phyloP scores from a whole-genome alignment of 1,284 basidiomycete species.

The Rhodotorula sp. region DNA sequence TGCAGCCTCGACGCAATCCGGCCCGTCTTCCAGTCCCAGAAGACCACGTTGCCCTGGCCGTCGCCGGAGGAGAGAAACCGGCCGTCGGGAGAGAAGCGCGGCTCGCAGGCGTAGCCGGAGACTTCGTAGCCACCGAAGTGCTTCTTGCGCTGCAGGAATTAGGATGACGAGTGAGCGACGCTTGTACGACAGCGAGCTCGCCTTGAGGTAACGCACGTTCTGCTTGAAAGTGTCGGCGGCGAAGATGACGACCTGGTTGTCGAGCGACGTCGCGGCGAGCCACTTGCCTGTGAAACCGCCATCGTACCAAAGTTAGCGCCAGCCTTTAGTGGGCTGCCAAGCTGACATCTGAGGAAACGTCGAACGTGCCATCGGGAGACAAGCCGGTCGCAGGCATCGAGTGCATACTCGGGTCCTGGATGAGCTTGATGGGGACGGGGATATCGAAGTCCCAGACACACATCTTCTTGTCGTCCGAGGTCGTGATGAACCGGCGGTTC shows the following conservation, averaged over 20 bases:
- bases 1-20: conserved; percentile 79
- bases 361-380: conserved; percentile 80
- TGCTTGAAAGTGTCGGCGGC: conserved; percentile 92
- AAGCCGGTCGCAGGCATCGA: conserved; percentile 97
- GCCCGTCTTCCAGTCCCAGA: conserved; percentile 99
- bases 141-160: conserved; percentile 62
- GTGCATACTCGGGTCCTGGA: conserved; percentile 99
- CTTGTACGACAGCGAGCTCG: neutral
- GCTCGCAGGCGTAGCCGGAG: conserved; percentile 93
- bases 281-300: conserved; percentile 68
- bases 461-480: conserved; percentile 98
- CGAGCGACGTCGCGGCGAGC: conserved; percentile 93
- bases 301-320: conserved; percentile 23
- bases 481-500: conserved; percentile 93
- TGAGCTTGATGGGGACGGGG: conserved; percentile 91
- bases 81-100: conserved; percentile 96
- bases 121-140: conserved; percentile 94
- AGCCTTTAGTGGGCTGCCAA: neutral
- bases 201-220: conserved; percentile 57
- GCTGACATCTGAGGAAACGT: conserved; percentile 5
- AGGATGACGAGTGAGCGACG: neutral
- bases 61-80: conserved; percentile 97
- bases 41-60: conserved; percentile 88
- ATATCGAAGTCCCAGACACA: conserved; percentile 72
- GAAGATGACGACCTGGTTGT: conserved; percentile 97